These are phyloP conservation scores for Backusella luteola DNA, from an alignment of 192 early-diverging fungal species.

Conservation along the genomic window DNA sequence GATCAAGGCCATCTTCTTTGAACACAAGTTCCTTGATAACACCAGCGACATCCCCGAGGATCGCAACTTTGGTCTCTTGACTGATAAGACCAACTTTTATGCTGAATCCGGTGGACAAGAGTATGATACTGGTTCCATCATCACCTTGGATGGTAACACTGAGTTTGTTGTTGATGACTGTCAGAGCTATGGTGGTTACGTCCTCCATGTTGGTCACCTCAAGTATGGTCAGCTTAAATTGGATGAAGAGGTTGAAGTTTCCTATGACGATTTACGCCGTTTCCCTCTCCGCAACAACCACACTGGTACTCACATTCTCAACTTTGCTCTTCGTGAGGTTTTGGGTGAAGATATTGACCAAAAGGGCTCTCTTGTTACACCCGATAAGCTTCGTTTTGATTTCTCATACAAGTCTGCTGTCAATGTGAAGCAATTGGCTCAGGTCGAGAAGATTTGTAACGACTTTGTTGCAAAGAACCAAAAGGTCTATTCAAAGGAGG, in stretches of 20 bases:
- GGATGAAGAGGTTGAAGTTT: constrained; percentile 68
- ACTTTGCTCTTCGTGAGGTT: constrained; percentile 88
- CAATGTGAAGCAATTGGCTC: constrained; percentile 62
- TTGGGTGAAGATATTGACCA: constrained; percentile 83
- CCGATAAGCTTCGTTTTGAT: constrained; percentile 97
- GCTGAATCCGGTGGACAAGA: constrained; percentile 97
- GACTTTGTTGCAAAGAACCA: constrained; percentile 73
- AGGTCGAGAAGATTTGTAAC: constrained; percentile 78
- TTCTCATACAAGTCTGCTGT: constrained; percentile 80
- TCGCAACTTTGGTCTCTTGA: constrained; percentile 78
- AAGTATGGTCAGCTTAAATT: constrained; percentile 81
- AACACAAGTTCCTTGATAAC: constrained; percentile 46
- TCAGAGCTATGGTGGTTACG: constrained; percentile 92
- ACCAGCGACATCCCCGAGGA: constrained; percentile 53
- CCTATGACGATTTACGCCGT: constrained; percentile 89
- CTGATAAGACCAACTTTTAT: constrained; percentile 97
- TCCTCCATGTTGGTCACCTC: constrained; percentile 93
- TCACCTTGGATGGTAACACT: constrained; percentile 76
- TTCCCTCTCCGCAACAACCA: constrained; percentile 95
- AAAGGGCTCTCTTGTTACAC: constrained; percentile 92
- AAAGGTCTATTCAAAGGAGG: constrained; percentile 80
- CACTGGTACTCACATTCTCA: constrained; percentile 93
- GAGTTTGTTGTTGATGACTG: constrained; percentile 93
- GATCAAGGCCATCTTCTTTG: constrained; percentile 78
- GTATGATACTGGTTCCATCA: constrained; percentile 86